Base-by-base conservation (phyloP, 2,329 filamentous ascomycete genomes). In the Phoma sp. region DNA sequence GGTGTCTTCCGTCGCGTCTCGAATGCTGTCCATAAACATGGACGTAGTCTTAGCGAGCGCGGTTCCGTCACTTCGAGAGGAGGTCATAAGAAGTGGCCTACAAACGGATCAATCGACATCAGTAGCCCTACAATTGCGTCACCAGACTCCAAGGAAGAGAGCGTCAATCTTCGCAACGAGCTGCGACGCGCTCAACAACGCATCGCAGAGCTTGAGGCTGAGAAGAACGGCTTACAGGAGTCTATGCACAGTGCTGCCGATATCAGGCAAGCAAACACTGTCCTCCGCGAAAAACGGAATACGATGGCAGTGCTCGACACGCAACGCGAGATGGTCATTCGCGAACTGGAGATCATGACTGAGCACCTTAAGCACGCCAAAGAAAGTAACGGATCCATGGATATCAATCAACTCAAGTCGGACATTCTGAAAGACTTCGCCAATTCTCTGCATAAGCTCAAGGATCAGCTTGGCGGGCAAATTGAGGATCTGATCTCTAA, bases 261-360 rank as follows among this genome's bases (percentile, higher is more conserved):
- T 57, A 85, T 88, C 57, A 89, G 89, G 76, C 89, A 87, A 65
- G 86, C 96, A 25, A 96, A 96, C 75, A 92, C 89, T 65, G 93
- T 93, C 71, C 80, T 98, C 20, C 83, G 90, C 29, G 93, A 98
- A 76, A 98, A 98, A 79, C 85, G 95, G 53, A 96, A 96, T 67
- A 98, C 95, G 0, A 95, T 99, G 73, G 93, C 93, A 6, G 90
- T 96, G 15, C 81, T 98, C 45, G 93, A 98, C 72, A 93, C 93
- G 0, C 92, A 97, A 76, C 92, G 92, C 43, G 93, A 98, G 76
- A 93, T 98, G 74, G 93, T 96, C 77, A 91, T 98, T 67, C 89
- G 91, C 33, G 92, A 98, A 74, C 81, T 98, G 15, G 92, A 96
- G 69, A 89, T 93, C 30, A 84, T 97, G 67, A 93, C 92, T 4